phyloP scores from a whole-genome alignment of 495 filamentous ascomycete genomes.

The Penicillium taxi region DNA sequence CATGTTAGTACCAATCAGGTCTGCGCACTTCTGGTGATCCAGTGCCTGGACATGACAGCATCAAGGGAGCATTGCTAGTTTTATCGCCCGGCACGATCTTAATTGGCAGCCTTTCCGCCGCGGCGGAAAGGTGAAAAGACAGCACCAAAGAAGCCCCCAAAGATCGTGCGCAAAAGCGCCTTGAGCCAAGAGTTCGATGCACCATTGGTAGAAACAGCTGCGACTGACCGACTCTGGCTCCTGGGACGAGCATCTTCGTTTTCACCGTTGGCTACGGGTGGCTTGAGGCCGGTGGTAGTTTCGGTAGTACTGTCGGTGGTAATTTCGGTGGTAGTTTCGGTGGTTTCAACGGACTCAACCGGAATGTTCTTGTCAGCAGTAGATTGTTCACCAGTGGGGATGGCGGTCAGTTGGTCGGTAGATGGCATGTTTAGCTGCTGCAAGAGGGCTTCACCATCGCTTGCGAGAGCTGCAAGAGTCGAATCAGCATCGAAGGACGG shows the following conservation, averaged over 20 bases:
- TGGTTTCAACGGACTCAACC: conserved; percentile 7
- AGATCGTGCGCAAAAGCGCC: conserved; percentile 36
- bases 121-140: conserved; percentile 38
- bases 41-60: conserved; percentile 4
- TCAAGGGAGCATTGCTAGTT: conserved; percentile 13
- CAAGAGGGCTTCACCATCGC: conserved; percentile 32
- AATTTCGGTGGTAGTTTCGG: conserved; percentile 5
- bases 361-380: conserved; percentile 10
- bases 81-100: conserved; percentile 13
- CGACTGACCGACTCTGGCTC: conserved; percentile 41
- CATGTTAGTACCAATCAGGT: conserved; percentile 22
- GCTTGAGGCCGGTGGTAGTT: conserved; percentile 5
- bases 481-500: conserved; percentile 32
- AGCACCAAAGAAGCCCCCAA: conserved; percentile 34
- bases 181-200: conserved; percentile 39
- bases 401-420: conserved; percentile 21
- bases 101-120: conserved; percentile 25
- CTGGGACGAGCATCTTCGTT: conserved; percentile 32
- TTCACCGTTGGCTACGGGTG: conserved; percentile 16
- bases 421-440: conserved; percentile 27
- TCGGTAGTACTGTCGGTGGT: conserved; percentile 3
- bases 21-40: not conserved
- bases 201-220: conserved; percentile 38
- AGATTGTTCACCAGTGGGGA: conserved; percentile 9
- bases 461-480: conserved; percentile 31